Conservation (phyloP, 2,329 filamentous ascomycete species). For the Alternaria infectoria region DNA sequence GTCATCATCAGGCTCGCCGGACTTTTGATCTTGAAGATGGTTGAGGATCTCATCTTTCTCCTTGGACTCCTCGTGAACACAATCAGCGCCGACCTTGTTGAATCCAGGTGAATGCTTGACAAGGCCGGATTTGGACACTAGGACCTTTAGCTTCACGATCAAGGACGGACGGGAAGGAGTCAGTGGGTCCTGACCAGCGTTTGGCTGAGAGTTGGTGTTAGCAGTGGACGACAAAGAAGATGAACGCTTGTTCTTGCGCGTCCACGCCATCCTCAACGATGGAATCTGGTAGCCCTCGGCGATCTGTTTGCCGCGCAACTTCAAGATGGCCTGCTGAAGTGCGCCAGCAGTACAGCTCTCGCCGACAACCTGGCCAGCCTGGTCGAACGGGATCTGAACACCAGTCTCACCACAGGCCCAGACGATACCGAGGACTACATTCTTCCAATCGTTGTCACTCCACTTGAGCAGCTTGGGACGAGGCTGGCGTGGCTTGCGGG, state of each 20-base stretch:
- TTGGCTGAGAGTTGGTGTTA: constrained; percentile 1
- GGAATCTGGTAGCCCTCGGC: constrained; percentile 30
- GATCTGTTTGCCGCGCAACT: constrained; percentile 31
- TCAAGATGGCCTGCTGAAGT: constrained; percentile 44
- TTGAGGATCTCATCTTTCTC: not conserved
- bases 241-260: constrained; percentile 19
- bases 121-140: not conserved
- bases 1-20: not conserved
- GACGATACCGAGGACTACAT: constrained; percentile 35
- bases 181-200: constrained; percentile 3
- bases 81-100: not conserved
- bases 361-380: constrained; percentile 34
- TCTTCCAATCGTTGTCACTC: constrained; percentile 38
- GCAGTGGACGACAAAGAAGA: constrained; percentile 6
- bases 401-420: constrained; percentile 39
- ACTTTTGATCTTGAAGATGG: not conserved
- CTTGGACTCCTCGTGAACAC: not conserved
- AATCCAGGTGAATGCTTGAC: not conserved
- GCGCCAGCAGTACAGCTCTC: constrained; percentile 32
- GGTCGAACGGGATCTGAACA: constrained; percentile 38
- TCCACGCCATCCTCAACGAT: constrained; percentile 32
- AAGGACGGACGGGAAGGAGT: constrained; percentile 9
- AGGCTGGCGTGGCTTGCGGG: constrained; percentile 39
- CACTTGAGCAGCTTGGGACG: constrained; percentile 39
- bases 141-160: constrained; percentile 15